These are phyloP conservation scores for Neopestalotiopsis sp. DNA, from an alignment of 2,329 filamentous ascomycete genomes.

Conservation along the genomic window DNA sequence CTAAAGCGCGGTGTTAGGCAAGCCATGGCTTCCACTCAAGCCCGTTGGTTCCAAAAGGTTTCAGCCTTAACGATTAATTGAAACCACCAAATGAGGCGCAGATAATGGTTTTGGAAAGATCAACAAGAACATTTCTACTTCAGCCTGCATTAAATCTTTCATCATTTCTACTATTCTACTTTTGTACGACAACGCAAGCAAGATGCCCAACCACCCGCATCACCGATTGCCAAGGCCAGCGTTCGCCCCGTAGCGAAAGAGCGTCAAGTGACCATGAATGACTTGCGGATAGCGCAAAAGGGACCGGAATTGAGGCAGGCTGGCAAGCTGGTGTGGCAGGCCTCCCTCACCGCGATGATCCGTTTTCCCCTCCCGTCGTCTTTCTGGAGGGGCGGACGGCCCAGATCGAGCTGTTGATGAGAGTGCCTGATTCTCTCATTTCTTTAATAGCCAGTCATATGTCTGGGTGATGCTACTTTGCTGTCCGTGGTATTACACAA, in stretches of 20 bases:
- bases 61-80: neutral
- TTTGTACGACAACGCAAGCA: neutral
- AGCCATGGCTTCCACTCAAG: neutral
- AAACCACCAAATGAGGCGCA: neutral
- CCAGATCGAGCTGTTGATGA: neutral
- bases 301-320: neutral
- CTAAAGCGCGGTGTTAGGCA: neutral
- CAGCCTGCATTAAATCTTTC: neutral
- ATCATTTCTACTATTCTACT: neutral
- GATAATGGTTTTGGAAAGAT: neutral
- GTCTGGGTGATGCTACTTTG: neutral
- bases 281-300: slow-evolving; percentile 4
- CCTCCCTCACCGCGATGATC: neutral
- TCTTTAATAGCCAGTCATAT: neutral
- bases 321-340: neutral
- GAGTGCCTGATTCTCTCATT: neutral
- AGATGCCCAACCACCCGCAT: neutral
- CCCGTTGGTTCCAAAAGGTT: neutral
- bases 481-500: neutral
- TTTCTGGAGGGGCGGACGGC: neutral
- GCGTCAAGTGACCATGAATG: slow-evolving; percentile 2
- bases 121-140: neutral
- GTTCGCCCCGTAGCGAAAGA: neutral
- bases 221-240: neutral
- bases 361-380: neutral